Evolutionary conservation across 2,329 filamentous ascomycete genomes (phyloP).

Genomic region (Verticillium alfalfae): DNA sequence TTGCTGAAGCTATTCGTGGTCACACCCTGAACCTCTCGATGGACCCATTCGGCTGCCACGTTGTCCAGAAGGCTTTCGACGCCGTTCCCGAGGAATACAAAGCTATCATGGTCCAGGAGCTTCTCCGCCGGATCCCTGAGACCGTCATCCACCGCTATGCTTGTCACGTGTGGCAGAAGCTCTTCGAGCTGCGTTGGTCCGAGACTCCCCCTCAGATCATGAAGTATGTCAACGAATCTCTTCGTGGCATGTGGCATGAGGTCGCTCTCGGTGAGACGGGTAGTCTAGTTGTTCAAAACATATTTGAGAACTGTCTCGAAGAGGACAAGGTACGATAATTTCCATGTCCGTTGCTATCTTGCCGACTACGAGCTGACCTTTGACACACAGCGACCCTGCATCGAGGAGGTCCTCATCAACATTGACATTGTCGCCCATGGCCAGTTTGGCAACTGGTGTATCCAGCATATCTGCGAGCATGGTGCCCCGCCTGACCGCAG

Average conservation of each 20-base stretch:
- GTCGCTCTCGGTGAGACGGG: slow-evolving; percentile 96
- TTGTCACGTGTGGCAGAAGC: slow-evolving; percentile 99
- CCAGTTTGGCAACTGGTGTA: slow-evolving; percentile 99
- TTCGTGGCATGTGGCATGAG: slow-evolving; percentile 97
- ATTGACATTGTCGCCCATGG: slow-evolving; percentile 96
- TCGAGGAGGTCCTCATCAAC: slow-evolving; percentile 90
- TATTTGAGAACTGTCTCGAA: slow-evolving; percentile 98
- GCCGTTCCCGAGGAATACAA: slow-evolving; percentile 97
- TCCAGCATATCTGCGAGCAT: slow-evolving; percentile 98
- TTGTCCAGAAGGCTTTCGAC: slow-evolving; percentile 98
- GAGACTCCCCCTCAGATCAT: slow-evolving; percentile 95
- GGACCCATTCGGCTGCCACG: slow-evolving; percentile 98
- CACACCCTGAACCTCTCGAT: slow-evolving; percentile 93
- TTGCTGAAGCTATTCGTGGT: slow-evolving; percentile 88
- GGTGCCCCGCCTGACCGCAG: slow-evolving; percentile 86
- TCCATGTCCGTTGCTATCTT: background rate
- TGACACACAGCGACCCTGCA: slow-evolving; percentile 74
- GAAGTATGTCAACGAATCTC: slow-evolving; percentile 93
- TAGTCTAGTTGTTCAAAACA: slow-evolving; percentile 97
- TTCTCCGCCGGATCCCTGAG: slow-evolving; percentile 90
- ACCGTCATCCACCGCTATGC: slow-evolving; percentile 98
- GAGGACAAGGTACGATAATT: slow-evolving; percentile 77
- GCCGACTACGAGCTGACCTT: background rate
- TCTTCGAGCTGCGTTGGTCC: slow-evolving; percentile 95
- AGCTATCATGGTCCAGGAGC: slow-evolving; percentile 96